These are phyloP conservation scores for Fistulinella prunicolor DNA, from an alignment of 768 basidiomycete species.

Conservation along the genomic window DNA sequence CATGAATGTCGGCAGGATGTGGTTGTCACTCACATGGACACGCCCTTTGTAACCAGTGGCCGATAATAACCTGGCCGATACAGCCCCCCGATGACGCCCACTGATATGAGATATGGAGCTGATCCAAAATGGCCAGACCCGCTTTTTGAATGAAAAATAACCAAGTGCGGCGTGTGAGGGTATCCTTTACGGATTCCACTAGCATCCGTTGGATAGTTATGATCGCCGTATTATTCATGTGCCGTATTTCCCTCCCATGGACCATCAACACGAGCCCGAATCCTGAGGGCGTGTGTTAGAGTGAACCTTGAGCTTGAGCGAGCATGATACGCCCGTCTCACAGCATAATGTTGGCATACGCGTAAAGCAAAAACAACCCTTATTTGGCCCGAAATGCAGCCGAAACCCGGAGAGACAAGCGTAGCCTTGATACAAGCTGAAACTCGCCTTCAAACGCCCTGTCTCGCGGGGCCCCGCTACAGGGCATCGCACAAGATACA, in stretches of 20 bases:
- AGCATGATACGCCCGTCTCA: neutral
- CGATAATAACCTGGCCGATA: slow-evolving; percentile 6
- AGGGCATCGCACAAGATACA: neutral
- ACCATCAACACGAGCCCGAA: neutral
- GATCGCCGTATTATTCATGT: slow-evolving; percentile 22
- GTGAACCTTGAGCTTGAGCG: neutral
- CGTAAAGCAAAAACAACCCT: no score
- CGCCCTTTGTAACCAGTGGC: slow-evolving; percentile 5
- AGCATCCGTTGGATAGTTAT: slow-evolving; percentile 17
- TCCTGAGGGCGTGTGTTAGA: slow-evolving; percentile 2
- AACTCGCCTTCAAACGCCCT: neutral
- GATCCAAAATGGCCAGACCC: slow-evolving; percentile 7
- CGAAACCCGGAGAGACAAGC: slow-evolving; percentile 5
- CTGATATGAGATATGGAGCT: slow-evolving; percentile 15
- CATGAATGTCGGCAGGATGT: neutral
- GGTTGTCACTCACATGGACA: slow-evolving; percentile 10
- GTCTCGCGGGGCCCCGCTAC: neutral
- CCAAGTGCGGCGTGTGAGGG: slow-evolving; percentile 14
- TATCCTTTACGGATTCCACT: slow-evolving; percentile 11
- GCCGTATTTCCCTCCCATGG: slow-evolving; percentile 3
- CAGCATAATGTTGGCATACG: neutral
- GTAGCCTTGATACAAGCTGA: neutral
- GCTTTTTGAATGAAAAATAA: slow-evolving; percentile 26
- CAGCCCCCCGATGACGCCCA: slow-evolving; percentile 4
- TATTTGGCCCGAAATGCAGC: neutral